phyloP scores from a whole-genome alignment of 495 filamentous ascomycete species.

The Thermochaetoides thermophila region DNA sequence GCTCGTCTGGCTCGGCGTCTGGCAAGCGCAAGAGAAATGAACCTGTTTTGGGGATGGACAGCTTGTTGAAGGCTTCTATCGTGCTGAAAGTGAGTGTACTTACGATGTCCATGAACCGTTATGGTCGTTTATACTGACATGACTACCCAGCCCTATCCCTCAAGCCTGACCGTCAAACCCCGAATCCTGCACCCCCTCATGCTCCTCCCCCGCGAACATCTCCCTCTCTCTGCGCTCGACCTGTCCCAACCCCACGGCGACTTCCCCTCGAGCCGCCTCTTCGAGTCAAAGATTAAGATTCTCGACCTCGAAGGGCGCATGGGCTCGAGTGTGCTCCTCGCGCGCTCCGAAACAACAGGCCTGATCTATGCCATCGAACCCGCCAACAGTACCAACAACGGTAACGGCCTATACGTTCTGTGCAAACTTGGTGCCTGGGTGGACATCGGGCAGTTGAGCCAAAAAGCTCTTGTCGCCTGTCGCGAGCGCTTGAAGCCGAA shows the following conservation, averaged over 20 bases:
- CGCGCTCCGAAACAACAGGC: constrained; percentile 41
- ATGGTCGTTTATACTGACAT: too few species aligned
- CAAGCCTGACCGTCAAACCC: constrained; percentile 40
- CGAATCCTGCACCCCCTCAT: constrained; percentile 45
- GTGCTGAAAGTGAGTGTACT: constrained; percentile 27
- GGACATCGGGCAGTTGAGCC: constrained; percentile 32
- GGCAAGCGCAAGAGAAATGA: constrained; percentile 19
- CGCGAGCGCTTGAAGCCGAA: constrained; percentile 9
- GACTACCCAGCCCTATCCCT: constrained; percentile 46
- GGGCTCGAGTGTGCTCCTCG: constrained; percentile 48
- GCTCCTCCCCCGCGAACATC: constrained; percentile 42
- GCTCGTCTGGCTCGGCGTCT: constrained; percentile 1
- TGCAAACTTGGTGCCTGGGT: constrained; percentile 57
- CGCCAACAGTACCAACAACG: too few species aligned
- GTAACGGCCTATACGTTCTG: constrained; percentile 56
- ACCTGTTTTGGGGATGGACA: constrained; percentile 22
- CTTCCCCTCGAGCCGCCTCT: constrained; percentile 38
- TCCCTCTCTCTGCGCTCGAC: constrained; percentile 49
- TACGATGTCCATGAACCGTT: too few species aligned
- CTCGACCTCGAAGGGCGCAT: constrained; percentile 43
- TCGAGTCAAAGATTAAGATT: constrained; percentile 45
- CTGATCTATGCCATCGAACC: constrained; percentile 57
- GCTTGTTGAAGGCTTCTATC: constrained; percentile 33
- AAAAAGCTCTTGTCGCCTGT: constrained; percentile 26
- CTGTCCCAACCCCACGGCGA: constrained; percentile 34